Percentiles rank a stretch among this genome's conserved stretches.
Conservation (phyloP, 2,329 filamentous ascomycete species). For the Colletotrichum scovillei region DNA sequence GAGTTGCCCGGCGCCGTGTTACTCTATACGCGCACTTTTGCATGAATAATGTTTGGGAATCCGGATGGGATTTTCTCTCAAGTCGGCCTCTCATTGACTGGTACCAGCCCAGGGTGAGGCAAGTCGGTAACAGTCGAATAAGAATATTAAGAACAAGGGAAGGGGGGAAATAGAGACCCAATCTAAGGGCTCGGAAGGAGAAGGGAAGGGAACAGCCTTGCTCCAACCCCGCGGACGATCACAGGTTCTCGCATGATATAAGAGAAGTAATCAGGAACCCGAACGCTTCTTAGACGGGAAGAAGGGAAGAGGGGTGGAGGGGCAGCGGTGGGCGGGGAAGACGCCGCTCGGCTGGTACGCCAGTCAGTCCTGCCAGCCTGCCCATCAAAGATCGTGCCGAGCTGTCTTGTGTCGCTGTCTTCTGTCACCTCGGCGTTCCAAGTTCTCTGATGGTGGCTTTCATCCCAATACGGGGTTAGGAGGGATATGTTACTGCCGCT, state of each 20-base stretch:
- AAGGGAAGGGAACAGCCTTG: slow-evolving; percentile 20
- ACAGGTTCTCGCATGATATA: slow-evolving; percentile 26
- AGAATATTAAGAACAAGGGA: slow-evolving; percentile 5
- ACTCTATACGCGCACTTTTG: background rate
- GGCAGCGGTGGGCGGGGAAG: background rate
- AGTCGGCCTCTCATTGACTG: slow-evolving; percentile 1
- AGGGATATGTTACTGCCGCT: background rate
- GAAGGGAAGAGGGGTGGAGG: background rate
- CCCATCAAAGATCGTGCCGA: background rate
- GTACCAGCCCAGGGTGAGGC: slow-evolving; percentile 19
- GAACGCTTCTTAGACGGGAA: background rate
- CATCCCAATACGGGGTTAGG: slow-evolving; percentile 15
- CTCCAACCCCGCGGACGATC: slow-evolving; percentile 18
- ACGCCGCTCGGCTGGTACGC: background rate
- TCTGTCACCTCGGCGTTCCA: slow-evolving; percentile 28
- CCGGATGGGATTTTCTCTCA: background rate
- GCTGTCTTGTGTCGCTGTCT: slow-evolving; percentile 26
- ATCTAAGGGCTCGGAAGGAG: background rate
- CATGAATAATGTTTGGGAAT: slow-evolving; percentile 23
- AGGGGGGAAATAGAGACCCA: background rate
- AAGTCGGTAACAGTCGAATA: slow-evolving; percentile 2
- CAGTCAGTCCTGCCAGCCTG: background rate
- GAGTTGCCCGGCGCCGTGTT: background rate
- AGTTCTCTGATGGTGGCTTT: background rate
- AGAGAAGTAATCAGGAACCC: background rate